These are phyloP conservation scores for Clathrospora elynae DNA, from an alignment of 2,329 filamentous ascomycete species.

Conservation along the genomic window DNA sequence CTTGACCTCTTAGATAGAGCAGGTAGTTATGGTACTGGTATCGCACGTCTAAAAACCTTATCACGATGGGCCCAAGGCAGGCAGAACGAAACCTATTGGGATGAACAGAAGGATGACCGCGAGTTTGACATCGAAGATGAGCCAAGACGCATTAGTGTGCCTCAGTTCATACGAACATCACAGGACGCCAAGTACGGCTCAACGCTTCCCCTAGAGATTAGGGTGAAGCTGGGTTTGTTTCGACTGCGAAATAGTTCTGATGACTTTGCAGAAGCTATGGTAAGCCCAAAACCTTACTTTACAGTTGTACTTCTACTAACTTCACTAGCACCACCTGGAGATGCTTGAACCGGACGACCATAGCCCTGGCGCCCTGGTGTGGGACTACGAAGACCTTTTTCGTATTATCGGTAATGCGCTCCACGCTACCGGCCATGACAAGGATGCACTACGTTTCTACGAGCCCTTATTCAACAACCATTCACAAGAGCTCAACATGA, in stretches of 20 bases:
- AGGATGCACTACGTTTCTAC: slow-evolving; percentile 65
- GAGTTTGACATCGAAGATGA: slow-evolving; percentile 83
- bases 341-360: slow-evolving; percentile 70
- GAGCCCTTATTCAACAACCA: slow-evolving; percentile 50
- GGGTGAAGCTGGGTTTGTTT: slow-evolving; percentile 81
- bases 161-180: slow-evolving; percentile 65
- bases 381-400: slow-evolving; percentile 78
- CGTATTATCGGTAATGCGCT: slow-evolving; percentile 70
- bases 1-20: slow-evolving; percentile 76
- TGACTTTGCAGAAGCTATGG: slow-evolving; percentile 71
- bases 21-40: slow-evolving; percentile 67
- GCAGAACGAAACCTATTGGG: slow-evolving; percentile 76
- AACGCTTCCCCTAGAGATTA: slow-evolving; percentile 78
- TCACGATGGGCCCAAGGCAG: slow-evolving; percentile 84
- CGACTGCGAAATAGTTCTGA: slow-evolving; percentile 72
- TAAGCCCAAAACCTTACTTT: slow-evolving; percentile 62
- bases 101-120: slow-evolving; percentile 74
- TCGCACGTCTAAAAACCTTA: slow-evolving; percentile 71
- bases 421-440: slow-evolving; percentile 55
- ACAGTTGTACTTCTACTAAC: slow-evolving; percentile 45
- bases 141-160: slow-evolving; percentile 66
- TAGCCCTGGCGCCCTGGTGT: slow-evolving; percentile 57
- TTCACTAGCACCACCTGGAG: slow-evolving; percentile 54
- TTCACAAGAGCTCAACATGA: slow-evolving; percentile 33
- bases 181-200: slow-evolving; percentile 68